Evolutionary conservation across 2,329 filamentous ascomycete species (phyloP).

Genomic region (Neopestalotiopsis sp.): DNA sequence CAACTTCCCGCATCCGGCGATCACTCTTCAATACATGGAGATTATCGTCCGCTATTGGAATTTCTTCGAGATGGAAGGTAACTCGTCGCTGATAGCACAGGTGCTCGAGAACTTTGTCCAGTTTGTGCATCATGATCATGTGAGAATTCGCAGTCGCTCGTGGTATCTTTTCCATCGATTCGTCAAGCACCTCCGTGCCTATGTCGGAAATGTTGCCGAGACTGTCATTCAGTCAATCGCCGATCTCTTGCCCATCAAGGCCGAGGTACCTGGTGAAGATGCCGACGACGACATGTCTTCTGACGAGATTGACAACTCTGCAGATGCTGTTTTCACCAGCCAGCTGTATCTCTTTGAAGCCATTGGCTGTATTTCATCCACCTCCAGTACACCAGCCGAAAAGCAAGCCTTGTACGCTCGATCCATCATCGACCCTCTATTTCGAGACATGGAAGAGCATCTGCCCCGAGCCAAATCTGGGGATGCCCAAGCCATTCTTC

Average conservation of each 20-base stretch:
- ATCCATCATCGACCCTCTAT: constrained; percentile 87
- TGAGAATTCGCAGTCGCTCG: constrained; percentile 85
- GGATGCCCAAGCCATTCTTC: constrained; percentile 81
- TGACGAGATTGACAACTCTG: constrained; percentile 86
- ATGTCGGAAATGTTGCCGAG: constrained; percentile 88
- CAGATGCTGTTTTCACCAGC: constrained; percentile 88
- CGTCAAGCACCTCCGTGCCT: constrained; percentile 82
- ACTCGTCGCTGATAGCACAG: constrained; percentile 75
- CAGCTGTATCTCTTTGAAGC: constrained; percentile 95
- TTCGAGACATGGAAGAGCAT: constrained; percentile 85
- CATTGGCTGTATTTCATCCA: constrained; percentile 89
- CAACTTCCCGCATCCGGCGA: constrained; percentile 85
- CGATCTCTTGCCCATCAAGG: constrained; percentile 88
- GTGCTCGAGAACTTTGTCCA: constrained; percentile 91
- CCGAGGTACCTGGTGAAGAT: constrained; percentile 79
- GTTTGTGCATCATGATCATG: constrained; percentile 85
- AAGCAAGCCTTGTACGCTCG: constrained; percentile 88
- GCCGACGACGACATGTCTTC: constrained; percentile 94
- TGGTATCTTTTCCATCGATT: constrained; percentile 98
- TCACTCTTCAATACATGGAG: constrained; percentile 97
- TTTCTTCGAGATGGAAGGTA: constrained; percentile 82
- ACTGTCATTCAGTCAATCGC: constrained; percentile 89
- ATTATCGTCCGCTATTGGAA: constrained; percentile 92
- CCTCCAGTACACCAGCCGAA: constrained; percentile 74
- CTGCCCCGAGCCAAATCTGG: constrained; percentile 77